A percentile compares a stretch with the other conserved stretches of the same genome.
Conservation (phyloP, 345 rosid genomes). For the Eucalyptus urophylla region DNA sequence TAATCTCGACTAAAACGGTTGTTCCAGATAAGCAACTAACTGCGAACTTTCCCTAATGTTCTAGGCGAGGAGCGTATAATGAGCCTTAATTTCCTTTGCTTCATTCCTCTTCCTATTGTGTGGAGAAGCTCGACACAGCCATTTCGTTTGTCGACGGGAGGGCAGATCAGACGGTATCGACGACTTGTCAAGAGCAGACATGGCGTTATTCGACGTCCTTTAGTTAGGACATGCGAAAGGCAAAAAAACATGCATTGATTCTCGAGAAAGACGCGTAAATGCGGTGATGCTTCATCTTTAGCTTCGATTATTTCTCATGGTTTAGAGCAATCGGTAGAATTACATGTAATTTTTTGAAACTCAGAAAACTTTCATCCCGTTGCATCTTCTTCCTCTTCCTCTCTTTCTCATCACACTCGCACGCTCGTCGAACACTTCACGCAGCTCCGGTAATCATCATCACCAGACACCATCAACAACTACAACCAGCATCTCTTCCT, state of each 20-base stretch:
- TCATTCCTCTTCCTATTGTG: not conserved
- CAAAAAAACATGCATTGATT: not conserved
- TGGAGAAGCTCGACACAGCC: not conserved
- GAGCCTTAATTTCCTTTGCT: not conserved
- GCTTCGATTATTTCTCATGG: not conserved
- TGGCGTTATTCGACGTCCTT: not conserved
- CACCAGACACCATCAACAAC: not conserved
- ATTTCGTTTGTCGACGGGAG: not conserved
- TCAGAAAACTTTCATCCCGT: not conserved
- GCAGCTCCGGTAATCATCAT: not conserved
- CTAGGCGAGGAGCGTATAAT: not conserved
- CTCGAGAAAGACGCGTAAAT: not conserved
- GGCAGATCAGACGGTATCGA: not conserved
- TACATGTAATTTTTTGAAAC: not conserved
- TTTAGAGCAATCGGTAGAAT: not conserved
- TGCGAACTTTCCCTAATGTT: not conserved
- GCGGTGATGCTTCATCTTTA: not conserved
- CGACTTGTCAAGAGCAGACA: not conserved
- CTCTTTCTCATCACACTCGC: not conserved
- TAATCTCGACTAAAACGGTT: not conserved
- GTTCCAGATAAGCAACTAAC: not conserved
- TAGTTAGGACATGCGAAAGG: not conserved
- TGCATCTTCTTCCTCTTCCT: not conserved
- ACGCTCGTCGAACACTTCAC: too few relatives aligned
- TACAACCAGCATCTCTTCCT: not conserved